A percentile compares a stretch with the other conserved stretches of the same genome.
These are phyloP conservation scores for Dalbergia oliveri DNA, from an alignment of 306 rosid species.

Conservation along the genomic window DNA sequence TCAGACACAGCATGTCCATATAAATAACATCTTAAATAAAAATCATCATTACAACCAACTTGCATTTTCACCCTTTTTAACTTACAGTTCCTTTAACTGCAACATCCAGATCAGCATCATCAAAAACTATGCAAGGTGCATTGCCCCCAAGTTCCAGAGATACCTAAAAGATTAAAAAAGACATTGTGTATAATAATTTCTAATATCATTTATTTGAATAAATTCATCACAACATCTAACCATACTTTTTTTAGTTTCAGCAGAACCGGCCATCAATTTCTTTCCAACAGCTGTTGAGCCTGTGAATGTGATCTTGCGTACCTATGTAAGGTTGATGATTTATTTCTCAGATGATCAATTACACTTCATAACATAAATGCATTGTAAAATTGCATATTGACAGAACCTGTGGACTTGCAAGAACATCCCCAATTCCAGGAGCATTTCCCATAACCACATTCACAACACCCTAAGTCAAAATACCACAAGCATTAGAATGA, in stretches of 20 bases:
- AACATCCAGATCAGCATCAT: conserved; percentile 94
- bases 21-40: conserved; percentile 27
- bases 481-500: conserved; percentile 47
- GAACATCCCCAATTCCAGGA: conserved; percentile 81
- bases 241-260: conserved; percentile 90
- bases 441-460: conserved; percentile 97
- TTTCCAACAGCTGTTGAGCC: conserved; percentile 99
- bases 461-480: conserved; percentile 79
- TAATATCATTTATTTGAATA: conserved; percentile 42
- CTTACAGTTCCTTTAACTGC: conserved; percentile 97
- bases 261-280: conserved; percentile 97
- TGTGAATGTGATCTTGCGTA: conserved; percentile 93
- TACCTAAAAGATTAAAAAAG: conserved; percentile 57
- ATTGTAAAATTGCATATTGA: conserved; percentile 23
- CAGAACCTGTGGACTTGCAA: conserved; percentile 88
- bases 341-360: conserved; percentile 40
- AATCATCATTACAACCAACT: conserved; percentile 32
- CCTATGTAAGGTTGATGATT: conserved; percentile 62
- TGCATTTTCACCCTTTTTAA: conserved; percentile 39
- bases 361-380: conserved; percentile 36
- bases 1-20: neutral
- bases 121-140: conserved; percentile 96
- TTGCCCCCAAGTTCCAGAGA: conserved; percentile 99
- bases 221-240: conserved; percentile 24
- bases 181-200: conserved; percentile 13